Base-by-base conservation (phyloP, 345 rosid species). In the Erucastrum elatum region DNA sequence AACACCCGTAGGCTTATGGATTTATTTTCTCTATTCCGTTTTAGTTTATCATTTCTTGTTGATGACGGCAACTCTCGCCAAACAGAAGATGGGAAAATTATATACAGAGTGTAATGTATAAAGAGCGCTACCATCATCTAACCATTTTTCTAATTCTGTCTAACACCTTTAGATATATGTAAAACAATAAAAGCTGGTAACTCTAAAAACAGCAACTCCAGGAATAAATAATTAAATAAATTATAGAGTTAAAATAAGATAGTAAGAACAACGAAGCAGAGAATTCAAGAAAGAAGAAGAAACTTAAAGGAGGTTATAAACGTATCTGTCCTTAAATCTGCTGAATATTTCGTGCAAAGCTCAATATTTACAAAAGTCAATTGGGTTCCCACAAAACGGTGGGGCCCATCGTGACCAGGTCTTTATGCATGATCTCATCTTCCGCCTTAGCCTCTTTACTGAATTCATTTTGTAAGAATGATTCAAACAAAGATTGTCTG, bases 361-460 rank as follows among this genome's bases (percentile, higher is more conserved):
- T 71, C 62, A 65, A 71, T 78, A 60, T 61, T 56, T 56, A 30
- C 67, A 71, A 78, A 78, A 72, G 77, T 78, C 77, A 78, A 78
- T 66, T 72, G 68, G 82, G 73, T 72, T 66, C 77, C 82, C 77
- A 78, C 82, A 62, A 72, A 66, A 66, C 73, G 17, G 77, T 72
- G 77, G 81, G 82, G 73, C 82, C 82, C 82, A 72, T 59, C 56
- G 55, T 3, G 64, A 78, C 77, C 55, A 78, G 81, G 77, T 72
- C 71, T 77, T 27, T 34, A 25, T 0, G 60, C 27, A 76, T 46
- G 16, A 69, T 51, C 41, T 70, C 51, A 44, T 44, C 59, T 44
- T 44, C 51, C n/a, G 51, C n/a, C n/a, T 44, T 44, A 44, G 5
- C 51, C n/a, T 44, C n/a, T 44, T 44, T 44, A 3, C 17, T 69